Percentiles rank a stretch among this genome's conserved stretches.
These are phyloP conservation scores for Sungouiella blattae DNA, from an alignment of 805 yeast genomes.

Conservation along the genomic window DNA sequence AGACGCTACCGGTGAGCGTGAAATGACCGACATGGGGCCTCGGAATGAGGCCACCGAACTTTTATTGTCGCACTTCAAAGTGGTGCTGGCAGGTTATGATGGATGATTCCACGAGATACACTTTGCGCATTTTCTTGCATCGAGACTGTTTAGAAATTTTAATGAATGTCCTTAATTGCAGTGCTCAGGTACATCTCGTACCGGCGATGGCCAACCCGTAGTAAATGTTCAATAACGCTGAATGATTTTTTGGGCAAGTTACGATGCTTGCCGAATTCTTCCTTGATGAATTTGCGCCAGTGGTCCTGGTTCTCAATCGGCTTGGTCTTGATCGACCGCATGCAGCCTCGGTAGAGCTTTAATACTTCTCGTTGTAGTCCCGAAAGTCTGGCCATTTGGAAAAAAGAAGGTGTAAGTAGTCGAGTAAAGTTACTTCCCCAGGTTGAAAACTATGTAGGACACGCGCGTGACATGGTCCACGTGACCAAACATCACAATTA, in stretches of 20 bases:
- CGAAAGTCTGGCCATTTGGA: constrained; percentile 35
- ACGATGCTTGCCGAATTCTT: constrained; percentile 61
- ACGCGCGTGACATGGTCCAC: too few relatives aligned
- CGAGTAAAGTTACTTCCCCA: background rate
- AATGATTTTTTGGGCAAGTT: constrained; percentile 72
- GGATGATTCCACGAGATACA: background rate
- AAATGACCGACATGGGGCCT: constrained; percentile 78
- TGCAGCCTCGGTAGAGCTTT: constrained; percentile 46
- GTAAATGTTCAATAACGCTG: constrained; percentile 77
- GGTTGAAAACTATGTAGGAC: too few relatives aligned
- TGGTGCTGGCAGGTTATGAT: constrained; percentile 27
- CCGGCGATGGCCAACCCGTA: constrained; percentile 71
- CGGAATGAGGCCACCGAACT: constrained; percentile 78
- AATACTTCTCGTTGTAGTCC: constrained; percentile 47
- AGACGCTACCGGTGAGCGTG: constrained; percentile 74
- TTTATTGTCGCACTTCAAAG: constrained; percentile 48
- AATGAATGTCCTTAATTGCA: constrained; percentile 64
- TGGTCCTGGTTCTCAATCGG: constrained; percentile 44
- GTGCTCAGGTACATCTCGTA: constrained; percentile 70
- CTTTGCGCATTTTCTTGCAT: background rate
- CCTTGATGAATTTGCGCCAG: constrained; percentile 45
- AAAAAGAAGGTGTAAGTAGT: background rate
- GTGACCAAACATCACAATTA: too few relatives aligned
- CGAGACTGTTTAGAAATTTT: background rate
- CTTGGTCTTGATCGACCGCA: constrained; percentile 44